Evolutionary conservation across 768 basidiomycete species (phyloP), one percentile per base, ranked within the genome.

Genomic region (Cystofilobasidium ferigula): DNA sequence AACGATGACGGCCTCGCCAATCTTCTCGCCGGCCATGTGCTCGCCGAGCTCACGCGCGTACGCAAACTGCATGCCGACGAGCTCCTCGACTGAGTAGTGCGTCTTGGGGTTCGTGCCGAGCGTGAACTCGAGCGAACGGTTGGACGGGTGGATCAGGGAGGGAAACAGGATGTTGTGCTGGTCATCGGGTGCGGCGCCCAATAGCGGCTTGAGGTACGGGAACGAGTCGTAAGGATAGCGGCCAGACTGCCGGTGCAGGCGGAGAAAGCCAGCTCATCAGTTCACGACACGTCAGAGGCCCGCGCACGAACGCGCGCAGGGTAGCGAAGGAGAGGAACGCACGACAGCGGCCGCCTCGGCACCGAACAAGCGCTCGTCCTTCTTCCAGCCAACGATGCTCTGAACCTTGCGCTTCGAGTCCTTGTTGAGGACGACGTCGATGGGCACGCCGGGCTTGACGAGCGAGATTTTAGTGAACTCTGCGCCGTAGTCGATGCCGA

Each of bases 381-480:
- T 72, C 77, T 95, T 94, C 88, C 92, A 94, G 13, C 85, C 88
- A 0, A 98, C 90, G 1, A 85, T 83, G 20, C 87, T 84, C 70
- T 88, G 86, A 35, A 95, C 89, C 78, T 98, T 98, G 67, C 95
- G 81, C 79, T 97, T 98, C 34, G 92, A 95, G 75, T 97, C 94
- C 75, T 89, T 89, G 79, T 97, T 95, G 64, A 98, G 80, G 32
- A 99, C 81, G 35, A 99, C 89, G 77, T 99, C 95, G 71, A 99
- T 94, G 5, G 94, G 92, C 36, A 88, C 78, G 53, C 90, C 92
- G 0, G 92, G 91, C 73, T 91, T 93, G 81, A 97, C 86, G 64
- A 98, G 79, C 5, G 92, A 93, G 34, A 91, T 89, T 77, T 97
- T 99, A 73, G 93, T 97, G 82, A 86, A 93, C 78, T 98, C 95